Base-by-base conservation (phyloP, 441 rosid species). In the Codiaeum variegatum region DNA sequence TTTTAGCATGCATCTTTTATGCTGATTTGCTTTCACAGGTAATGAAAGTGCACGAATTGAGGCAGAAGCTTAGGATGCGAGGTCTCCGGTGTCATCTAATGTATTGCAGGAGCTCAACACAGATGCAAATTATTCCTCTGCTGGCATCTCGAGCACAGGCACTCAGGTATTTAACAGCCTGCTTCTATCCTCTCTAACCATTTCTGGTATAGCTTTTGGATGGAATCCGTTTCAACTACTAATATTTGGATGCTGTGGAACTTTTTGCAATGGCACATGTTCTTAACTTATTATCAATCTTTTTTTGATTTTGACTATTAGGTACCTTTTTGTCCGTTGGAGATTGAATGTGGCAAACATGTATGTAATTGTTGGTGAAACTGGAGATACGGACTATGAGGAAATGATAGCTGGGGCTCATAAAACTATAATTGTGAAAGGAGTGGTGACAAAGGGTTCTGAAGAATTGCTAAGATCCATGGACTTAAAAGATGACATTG, bases 61-160 rank as follows among this genome's bases (percentile, higher is more conserved):
- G 97, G 75, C 98, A 91, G 86, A 94, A 87, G 82, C 91, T 94
- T 60, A 83, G 99, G 79, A 83, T 94, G 85, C 78, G 99, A 46
- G 99, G 98, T 31, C 96, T 94, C 26, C 96, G 99, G 51, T 92
- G 99, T 78, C 99, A 94, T 82, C 96, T 92, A 0, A 92, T 94
- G 97, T 94, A 94, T 36, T 92, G 99, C 85, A 79, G 98, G 79
- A 90, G 82, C 80, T 87, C 90, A 6, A 90, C 92, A 5, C 86
- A 91, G 77, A 55, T 92, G 85, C 98, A 92, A 66, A 83, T 88
- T 23, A 75, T 94, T 73, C 99, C 98, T 77, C 96, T 92, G 19
- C 89, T 91, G 67, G 99, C 99, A 56, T 94, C 99, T 76, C 85
- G 99, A 70, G 86, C 98, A 40, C 98, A 87, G 62, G 96, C 99